Base-by-base conservation (phyloP, 805 yeast genomes). In the Saccharomycopsis amapae region DNA sequence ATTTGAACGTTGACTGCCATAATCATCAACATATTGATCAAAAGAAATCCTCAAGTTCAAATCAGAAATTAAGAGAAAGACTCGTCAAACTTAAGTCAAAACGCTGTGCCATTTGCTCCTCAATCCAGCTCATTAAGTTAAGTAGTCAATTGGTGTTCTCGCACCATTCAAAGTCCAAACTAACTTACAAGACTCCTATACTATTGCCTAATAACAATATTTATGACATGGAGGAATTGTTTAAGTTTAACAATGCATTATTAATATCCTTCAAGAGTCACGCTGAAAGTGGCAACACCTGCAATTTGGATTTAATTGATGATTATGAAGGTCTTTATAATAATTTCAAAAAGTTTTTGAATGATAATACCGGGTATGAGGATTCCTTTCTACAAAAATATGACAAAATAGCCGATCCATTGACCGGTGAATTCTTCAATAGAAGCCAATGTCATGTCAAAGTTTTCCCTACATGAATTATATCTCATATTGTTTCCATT, bases 31-130 rank as follows among this genome's bases (percentile, higher is more conserved):
- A 32, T n/a, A 9, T 17, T 9, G 15, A n/a, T 9, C 35, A 24
- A 17, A 18, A 34, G 13, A 24, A 34, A 18, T 9, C 5, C 13
- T 18, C 6, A 5, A 9, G 5, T 18, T 5, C 30, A 5, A 26
- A 39, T 26, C 24, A 33, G 22, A 37, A 42, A 25, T 25, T 34
- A 4, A 20, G 38, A 24, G 36, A 34, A 25, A 25, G 50, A 22
- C 24, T 47, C 13, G 25, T 43, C 2, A 40, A 40, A 15, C 28
- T 46, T 35, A 49, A 49, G 34, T 46, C 50, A 9, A 19, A 28
- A 1, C 39, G 40, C 37, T 51, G 54, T 33, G 38, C 52, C 12
- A 45, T 51, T 15, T 51, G 54, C 40, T 45, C 54, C 3, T 51
- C 52, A 3, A 5, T 40, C 12, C 52, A 49, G 30, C 30, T 51